A percentile compares a stretch with the other conserved stretches of the same genome.
Conservation (phyloP, 345 rosid species). For the Laguncularia racemosa region DNA sequence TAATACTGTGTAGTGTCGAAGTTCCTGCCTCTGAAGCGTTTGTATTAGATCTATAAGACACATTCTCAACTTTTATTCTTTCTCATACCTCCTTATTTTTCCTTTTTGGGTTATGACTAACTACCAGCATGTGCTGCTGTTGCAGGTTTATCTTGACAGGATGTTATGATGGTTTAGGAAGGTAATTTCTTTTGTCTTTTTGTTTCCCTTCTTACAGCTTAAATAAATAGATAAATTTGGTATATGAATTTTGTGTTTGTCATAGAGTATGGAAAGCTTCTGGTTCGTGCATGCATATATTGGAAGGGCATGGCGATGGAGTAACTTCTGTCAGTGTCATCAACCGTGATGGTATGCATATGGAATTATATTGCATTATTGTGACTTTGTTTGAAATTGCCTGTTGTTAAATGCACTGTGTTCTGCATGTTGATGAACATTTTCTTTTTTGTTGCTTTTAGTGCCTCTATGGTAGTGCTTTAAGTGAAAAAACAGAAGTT, state of each 20-base stretch:
- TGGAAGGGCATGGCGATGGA: slow-evolving; percentile 75
- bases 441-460: no score
- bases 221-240: neutral
- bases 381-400: no score
- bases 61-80: neutral
- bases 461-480: no score
- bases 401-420: no score
- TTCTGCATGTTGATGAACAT: no score
- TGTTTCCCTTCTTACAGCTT: neutral
- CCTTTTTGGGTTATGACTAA: neutral
- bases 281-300: slow-evolving; percentile 64
- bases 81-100: neutral
- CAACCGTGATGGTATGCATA: slow-evolving; percentile 41
- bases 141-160: slow-evolving; percentile 88
- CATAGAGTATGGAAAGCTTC: slow-evolving; percentile 80
- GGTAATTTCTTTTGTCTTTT: slow-evolving; percentile 27
- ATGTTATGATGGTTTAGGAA: slow-evolving; percentile 75
- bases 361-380: neutral
- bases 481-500: no score
- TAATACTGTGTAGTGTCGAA: no score
- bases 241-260: slow-evolving; percentile 8
- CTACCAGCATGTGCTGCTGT: slow-evolving; percentile 18
- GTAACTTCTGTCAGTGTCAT: slow-evolving; percentile 65
- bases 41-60: no score
- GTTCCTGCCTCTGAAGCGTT: no score